Base-by-base conservation (phyloP, 2,329 filamentous ascomycete species). In the Trichoderma sp. region DNA sequence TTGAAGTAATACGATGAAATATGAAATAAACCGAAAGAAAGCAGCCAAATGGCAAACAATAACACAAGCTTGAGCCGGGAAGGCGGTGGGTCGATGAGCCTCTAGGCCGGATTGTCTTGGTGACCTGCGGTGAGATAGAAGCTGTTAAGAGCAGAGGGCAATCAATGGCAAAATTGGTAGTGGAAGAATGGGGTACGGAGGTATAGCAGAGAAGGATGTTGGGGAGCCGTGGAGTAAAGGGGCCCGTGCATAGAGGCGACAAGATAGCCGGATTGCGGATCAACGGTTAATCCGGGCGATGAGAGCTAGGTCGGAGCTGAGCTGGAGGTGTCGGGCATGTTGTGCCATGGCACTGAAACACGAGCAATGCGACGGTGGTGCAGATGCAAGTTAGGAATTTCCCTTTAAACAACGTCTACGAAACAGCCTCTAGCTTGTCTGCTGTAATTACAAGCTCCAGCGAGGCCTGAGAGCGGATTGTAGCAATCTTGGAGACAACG, bases 91-190 rank as follows among this genome's bases (percentile, higher is more conserved):
- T 62, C 66, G 66, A 62, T 13, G 39, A 69, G 28, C 32, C 39
- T 71, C 53, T 63, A 61, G 57, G 68, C 68, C 34, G 59, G 39
- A 50, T 55, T 65, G 69, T 59, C 55, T 43, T 63, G 73, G 69
- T 62, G 64, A 63, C 68, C 50, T 72, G 57, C 66, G 73, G 67
- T 63, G 74, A 70, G 68, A 70, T 70, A 72, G 78, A 77, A 69
- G 75, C 74, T 82, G 81, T 81, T 83, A 82, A 80, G 78, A 74
- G 73, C 74, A 71, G 73, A 74, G 76, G 76, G 79, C 76, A 77
- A 77, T 76, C 77, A 76, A 78, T 75, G 75, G 76, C 74, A 80
- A 83, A 83, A 83, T 81, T 83, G 81, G 76, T 83, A 82, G 82
- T 82, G 82, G 75, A 75, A 79, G 78, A 79, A 78, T 58, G 70